Percentiles rank a stretch among this genome's conserved stretches.
Conservation (phyloP, 257 asterid species). For the Nicotiana otophora region DNA sequence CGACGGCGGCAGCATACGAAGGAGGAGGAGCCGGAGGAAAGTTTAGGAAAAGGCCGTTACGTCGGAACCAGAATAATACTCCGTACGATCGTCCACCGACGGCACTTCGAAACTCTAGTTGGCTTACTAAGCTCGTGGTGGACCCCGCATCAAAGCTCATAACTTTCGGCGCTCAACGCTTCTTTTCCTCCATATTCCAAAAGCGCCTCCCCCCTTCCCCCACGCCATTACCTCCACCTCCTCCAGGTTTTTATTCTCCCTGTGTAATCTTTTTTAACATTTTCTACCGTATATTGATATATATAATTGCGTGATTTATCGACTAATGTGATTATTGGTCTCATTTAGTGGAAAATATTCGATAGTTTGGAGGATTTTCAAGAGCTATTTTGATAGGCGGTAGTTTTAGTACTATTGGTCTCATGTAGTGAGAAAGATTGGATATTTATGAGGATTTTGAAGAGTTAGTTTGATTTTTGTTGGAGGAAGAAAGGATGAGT, state of each 20-base stretch:
- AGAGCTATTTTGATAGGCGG: neutral
- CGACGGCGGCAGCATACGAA: constrained; percentile 28
- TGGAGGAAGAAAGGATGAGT: neutral
- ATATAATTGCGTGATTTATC: neutral
- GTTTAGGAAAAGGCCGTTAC: constrained; percentile 51
- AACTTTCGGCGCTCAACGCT: constrained; percentile 57
- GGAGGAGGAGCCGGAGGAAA: constrained; percentile 87
- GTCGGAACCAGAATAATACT: constrained; percentile 45
- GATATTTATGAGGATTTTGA: neutral
- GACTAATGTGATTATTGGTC: too few species aligned
- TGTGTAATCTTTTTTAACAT: neutral
- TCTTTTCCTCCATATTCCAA: constrained; percentile 52
- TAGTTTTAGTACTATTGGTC: too few species aligned
- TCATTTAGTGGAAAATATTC: neutral
- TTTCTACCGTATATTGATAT: neutral
- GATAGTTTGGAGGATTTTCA: neutral
- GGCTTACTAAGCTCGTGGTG: constrained; percentile 67
- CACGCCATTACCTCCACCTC: constrained; percentile 29
- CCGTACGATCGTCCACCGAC: constrained; percentile 86
- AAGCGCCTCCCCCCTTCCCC: constrained; percentile 49
- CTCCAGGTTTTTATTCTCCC: constrained; percentile 34
- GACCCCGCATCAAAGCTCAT: constrained; percentile 83
- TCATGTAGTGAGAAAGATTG: neutral
- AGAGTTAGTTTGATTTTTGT: neutral
- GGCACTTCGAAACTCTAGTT: constrained; percentile 41